Percentiles rank a stretch among this genome's conserved stretches.
Conservation (phyloP, 2,329 filamentous ascomycete species). For the Aspergillus intermedius region DNA sequence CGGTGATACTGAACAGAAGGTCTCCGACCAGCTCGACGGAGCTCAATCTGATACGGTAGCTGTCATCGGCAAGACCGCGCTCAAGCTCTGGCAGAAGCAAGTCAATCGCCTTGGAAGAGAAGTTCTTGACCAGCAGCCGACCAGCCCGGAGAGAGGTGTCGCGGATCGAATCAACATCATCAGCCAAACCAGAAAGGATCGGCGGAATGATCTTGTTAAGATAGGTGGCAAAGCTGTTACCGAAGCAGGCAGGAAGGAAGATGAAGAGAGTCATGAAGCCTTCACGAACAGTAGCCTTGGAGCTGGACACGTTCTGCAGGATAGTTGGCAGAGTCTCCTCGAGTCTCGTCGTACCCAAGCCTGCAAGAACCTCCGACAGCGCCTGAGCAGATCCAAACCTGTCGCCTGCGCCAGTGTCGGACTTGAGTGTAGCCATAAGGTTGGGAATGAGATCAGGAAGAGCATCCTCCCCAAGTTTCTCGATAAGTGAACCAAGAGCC, state of each 20-base stretch:
- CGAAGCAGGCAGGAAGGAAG: slow-evolving; percentile 96
- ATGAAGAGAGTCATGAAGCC: slow-evolving; percentile 99
- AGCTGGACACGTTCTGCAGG: slow-evolving; percentile 87
- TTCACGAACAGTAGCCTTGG: slow-evolving; percentile 84
- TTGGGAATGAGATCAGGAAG: slow-evolving; percentile 95
- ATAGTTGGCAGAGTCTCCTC: slow-evolving; percentile 97
- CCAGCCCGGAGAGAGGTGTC: slow-evolving; percentile 94
- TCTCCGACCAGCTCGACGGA: slow-evolving; percentile 97
- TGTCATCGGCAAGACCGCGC: slow-evolving; percentile 93
- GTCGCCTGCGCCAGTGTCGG: slow-evolving; percentile 92
- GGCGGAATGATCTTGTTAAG: slow-evolving; percentile 92
- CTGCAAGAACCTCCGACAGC: slow-evolving; percentile 90
- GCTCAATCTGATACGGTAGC: slow-evolving; percentile 93
- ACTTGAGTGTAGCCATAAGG: slow-evolving; percentile 95
- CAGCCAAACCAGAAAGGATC: slow-evolving; percentile 86
- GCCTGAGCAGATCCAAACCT: slow-evolving; percentile 93
- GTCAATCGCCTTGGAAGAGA: slow-evolving; percentile 89
- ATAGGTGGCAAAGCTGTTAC: slow-evolving; percentile 96
- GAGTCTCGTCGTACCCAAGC: slow-evolving; percentile 81
- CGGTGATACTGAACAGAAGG: slow-evolving; percentile 93
- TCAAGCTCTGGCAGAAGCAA: slow-evolving; percentile 90
- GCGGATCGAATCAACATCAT: slow-evolving; percentile 92
- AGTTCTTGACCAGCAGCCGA: slow-evolving; percentile 94
- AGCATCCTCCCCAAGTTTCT: slow-evolving; percentile 95
- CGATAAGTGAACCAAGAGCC: slow-evolving; percentile 89